A percentile compares a stretch with the other conserved stretches of the same genome.
Conservation (phyloP, 441 rosid species). For the Brassica balearica region DNA sequence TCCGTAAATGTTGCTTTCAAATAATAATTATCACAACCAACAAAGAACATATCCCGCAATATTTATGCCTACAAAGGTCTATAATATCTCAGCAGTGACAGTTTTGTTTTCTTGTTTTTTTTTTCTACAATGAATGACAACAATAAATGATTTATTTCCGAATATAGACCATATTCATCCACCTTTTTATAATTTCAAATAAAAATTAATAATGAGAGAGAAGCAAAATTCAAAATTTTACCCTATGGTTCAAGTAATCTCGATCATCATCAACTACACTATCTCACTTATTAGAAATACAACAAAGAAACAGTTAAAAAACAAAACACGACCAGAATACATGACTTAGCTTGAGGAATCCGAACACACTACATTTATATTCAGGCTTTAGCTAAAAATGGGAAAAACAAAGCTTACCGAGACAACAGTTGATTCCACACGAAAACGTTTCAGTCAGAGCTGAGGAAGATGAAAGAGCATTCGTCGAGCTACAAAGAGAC, state of each 20-base stretch:
- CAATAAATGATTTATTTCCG: slow-evolving; percentile 13
- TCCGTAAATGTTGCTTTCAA: slow-evolving; percentile 35
- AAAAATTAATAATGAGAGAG: not conserved
- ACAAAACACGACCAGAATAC: not conserved
- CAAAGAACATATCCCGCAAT: slow-evolving; percentile 35
- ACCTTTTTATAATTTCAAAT: not conserved
- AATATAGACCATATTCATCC: not conserved
- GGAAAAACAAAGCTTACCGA: slow-evolving; percentile 18
- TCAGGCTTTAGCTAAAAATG: no score
- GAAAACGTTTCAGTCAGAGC: slow-evolving; percentile 17
- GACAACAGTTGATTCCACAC: not conserved
- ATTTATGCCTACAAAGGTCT: slow-evolving; percentile 23
- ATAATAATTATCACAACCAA: not conserved
- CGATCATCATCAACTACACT: not conserved
- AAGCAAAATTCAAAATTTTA: not conserved
- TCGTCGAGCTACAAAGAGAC: slow-evolving; percentile 6
- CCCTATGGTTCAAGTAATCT: not conserved
- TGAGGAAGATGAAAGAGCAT: slow-evolving; percentile 11
- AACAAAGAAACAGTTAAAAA: not conserved
- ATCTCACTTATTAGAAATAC: not conserved
- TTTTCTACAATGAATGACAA: slow-evolving; percentile 27
- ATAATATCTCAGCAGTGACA: slow-evolving; percentile 23
- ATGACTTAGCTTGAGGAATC: not conserved
- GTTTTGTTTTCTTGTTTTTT: slow-evolving; percentile 27
- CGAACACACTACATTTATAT: no score